A percentile compares a stretch with the other conserved stretches of the same genome.
Conservation (phyloP, 768 basidiomycete species). For the Lentinus brumalis region DNA sequence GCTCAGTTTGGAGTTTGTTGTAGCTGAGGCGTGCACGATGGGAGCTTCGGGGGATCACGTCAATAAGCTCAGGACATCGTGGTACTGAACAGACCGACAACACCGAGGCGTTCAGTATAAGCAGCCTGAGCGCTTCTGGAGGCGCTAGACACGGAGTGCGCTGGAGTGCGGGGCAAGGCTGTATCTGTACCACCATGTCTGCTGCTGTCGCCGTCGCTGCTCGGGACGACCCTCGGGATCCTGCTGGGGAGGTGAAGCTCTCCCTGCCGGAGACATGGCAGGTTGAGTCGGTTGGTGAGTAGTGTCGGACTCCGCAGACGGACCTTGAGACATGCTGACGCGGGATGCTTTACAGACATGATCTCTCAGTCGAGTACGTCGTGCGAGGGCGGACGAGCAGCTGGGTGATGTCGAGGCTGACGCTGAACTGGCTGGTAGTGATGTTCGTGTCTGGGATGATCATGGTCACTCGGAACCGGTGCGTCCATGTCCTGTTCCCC, state of each 20-base stretch:
- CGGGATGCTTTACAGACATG: constrained; percentile 24
- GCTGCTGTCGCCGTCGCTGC: constrained; percentile 11
- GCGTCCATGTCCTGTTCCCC: constrained; percentile 15
- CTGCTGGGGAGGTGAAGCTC: constrained; percentile 58
- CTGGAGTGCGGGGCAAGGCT: background rate
- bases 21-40: too few relatives aligned
- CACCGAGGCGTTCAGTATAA: too few relatives aligned
- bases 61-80: too few relatives aligned
- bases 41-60: too few relatives aligned
- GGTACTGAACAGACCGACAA: too few relatives aligned
- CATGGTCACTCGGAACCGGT: constrained; percentile 59
- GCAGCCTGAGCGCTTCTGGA: background rate
- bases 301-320: background rate
- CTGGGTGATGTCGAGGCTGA: background rate
- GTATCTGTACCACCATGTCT: constrained; percentile 22
- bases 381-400: background rate
- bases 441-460: constrained; percentile 72
- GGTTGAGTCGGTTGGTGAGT: constrained; percentile 51
- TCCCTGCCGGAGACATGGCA: constrained; percentile 69
- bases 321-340: background rate
- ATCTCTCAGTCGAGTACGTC: constrained; percentile 25
- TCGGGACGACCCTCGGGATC: constrained; percentile 64
- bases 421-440: constrained; percentile 35
- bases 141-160: background rate
- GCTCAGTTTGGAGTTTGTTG: too few relatives aligned